These are phyloP conservation scores for Corynascus novoguineensis DNA, from an alignment of 495 filamentous ascomycete species.

Conservation along the genomic window DNA sequence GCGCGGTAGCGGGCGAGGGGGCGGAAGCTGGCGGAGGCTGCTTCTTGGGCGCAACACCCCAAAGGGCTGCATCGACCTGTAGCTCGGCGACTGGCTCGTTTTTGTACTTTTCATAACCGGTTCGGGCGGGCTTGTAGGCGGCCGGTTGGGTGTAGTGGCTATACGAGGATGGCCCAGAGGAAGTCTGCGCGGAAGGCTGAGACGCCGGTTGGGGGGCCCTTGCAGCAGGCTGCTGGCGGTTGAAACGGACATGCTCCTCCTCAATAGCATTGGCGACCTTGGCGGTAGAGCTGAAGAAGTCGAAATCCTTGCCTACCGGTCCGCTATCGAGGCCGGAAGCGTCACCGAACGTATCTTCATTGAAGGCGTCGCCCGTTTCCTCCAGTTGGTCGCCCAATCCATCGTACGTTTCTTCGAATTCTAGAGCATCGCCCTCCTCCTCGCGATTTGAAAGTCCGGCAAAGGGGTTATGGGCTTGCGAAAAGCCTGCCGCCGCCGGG, in stretches of 20 bases:
- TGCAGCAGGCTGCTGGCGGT: conserved; percentile 53
- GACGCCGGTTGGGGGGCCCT: conserved; percentile 29
- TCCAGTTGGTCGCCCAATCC: conserved; percentile 87
- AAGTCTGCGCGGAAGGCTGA: conserved; percentile 28
- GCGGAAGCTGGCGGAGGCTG: conserved; percentile 33
- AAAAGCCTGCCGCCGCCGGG: conserved; percentile 61
- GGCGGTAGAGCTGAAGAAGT: conserved; percentile 91
- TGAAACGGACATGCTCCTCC: conserved; percentile 82
- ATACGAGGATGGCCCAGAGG: conserved; percentile 30
- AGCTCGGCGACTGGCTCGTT: conserved; percentile 71
- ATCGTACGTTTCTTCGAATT: conserved; percentile 98
- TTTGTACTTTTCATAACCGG: conserved; percentile 85
- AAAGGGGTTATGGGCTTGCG: conserved; percentile 81
- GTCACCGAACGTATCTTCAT: conserved; percentile 94
- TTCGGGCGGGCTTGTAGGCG: conserved; percentile 54
- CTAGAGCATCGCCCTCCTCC: conserved; percentile 74
- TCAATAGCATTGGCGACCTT: conserved; percentile 76
- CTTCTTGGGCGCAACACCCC: conserved; percentile 69
- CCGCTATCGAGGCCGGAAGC: conserved; percentile 29
- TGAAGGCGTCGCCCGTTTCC: conserved; percentile 90
- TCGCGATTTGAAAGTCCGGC: conserved; percentile 67
- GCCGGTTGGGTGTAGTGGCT: conserved; percentile 41
- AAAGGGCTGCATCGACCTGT: conserved; percentile 87
- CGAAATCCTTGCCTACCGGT: conserved; percentile 82
- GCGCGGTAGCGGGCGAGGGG: conserved; percentile 26